Evolutionary conservation across 768 basidiomycete species (phyloP).

Genomic region (Suillus occidentalis): DNA sequence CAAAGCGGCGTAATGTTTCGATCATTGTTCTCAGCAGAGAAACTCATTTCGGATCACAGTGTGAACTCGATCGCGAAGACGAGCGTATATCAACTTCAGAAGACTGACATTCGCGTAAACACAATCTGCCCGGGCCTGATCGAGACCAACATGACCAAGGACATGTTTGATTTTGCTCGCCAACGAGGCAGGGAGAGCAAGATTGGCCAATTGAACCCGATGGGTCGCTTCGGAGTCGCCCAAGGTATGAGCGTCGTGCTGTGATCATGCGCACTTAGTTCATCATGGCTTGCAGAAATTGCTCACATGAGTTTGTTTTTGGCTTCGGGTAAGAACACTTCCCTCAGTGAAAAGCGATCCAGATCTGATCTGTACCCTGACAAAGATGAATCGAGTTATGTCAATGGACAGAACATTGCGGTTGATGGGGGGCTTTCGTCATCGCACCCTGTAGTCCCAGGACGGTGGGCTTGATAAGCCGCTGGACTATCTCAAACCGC

Average conservation of each 20-base stretch:
- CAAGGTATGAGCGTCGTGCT: constrained; percentile 51
- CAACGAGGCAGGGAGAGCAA: constrained; percentile 69
- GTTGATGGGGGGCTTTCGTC: constrained; percentile 86
- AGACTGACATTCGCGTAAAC: constrained; percentile 85
- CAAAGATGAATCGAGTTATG: constrained; percentile 85
- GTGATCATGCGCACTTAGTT: constrained; percentile 17
- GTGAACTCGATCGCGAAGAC: constrained; percentile 90
- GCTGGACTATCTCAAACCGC: background rate
- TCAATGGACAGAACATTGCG: constrained; percentile 86
- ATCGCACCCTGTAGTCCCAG: constrained; percentile 78
- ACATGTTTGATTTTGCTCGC: constrained; percentile 77
- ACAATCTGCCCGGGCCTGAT: constrained; percentile 90
- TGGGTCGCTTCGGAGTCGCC: constrained; percentile 78
- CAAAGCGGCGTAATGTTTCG: constrained; percentile 73
- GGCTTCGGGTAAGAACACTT: constrained; percentile 65
- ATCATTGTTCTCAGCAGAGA: background rate
- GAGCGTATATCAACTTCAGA: constrained; percentile 74
- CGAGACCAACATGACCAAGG: constrained; percentile 87
- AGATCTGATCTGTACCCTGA: constrained; percentile 10
- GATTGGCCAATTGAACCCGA: constrained; percentile 79
- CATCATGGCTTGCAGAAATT: constrained; percentile 57
- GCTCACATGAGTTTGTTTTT: constrained; percentile 84
- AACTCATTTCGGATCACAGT: constrained; percentile 37
- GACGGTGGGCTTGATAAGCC: constrained; percentile 57
- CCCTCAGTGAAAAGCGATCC: constrained; percentile 4